Base-by-base conservation (phyloP, 106 monocot species). In the Iris macrosiphon region DNA sequence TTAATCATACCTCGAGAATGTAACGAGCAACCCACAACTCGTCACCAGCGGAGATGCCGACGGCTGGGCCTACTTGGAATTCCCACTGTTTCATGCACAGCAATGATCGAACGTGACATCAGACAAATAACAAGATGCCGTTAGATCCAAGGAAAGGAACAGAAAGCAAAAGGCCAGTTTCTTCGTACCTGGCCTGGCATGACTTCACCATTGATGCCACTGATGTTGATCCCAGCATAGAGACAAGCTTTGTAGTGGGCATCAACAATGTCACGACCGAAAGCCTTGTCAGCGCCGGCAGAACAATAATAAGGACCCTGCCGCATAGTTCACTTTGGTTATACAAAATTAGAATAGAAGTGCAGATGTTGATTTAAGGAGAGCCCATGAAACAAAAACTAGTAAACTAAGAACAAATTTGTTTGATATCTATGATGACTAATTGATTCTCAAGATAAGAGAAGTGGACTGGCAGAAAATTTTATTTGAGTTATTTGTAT, bases 1-100 rank as follows among this genome's bases (percentile, higher is more conserved):
- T n/a, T n/a, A n/a, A n/a, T n/a, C n/a, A n/a, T 63, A 87, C 92
- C 87, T 93, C 92, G 1, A 93, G 83, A 57, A 93, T 74, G 66
- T 87, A 93, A 3, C 92, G 87, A 52, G 92, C 86, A 46, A 80
- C 43, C 92, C 92, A 93, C 11, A 93, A 2, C 39, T 93, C 57
- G 61, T 87, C 87, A 24, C 83, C 83, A 24, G 87, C 41, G 31
- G 83, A 71, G n/a, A 93, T 87, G 9, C 87, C 92, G 31, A 80
- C 68, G 24, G 68, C 45, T 21, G 92, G 92, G 8, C 92, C 92
- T 55, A 93, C 83, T 87, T 93, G 92, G 60, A 86, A 93, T 60
- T 93, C 92, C 92, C 92, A 93, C 87, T 93, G 31, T 7, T 6
- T 23, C 23, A 35, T 4, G 40, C n/a, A 45, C 5, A 60, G 32